phyloP scores from a whole-genome alignment of 73 alveolate species.

The Tetrahymena malaccensis region DNA sequence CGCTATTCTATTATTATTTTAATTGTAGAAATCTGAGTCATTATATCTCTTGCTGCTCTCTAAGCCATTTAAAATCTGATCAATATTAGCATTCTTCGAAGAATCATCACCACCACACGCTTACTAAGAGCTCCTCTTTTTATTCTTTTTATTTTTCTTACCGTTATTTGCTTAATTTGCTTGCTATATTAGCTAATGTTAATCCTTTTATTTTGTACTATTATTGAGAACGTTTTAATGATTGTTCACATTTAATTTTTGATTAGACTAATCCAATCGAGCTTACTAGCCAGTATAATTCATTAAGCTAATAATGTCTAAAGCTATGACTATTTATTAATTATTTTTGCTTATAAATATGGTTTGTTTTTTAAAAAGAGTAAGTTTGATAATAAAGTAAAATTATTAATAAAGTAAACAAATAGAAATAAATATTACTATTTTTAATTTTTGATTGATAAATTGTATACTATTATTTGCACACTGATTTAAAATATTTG shows the following conservation, averaged over 20 bases:
- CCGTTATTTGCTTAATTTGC: not conserved
- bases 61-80: not conserved
- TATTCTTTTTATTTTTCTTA: not conserved
- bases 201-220: not conserved
- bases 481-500: not conserved
- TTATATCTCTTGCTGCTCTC: not conserved
- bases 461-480: not conserved
- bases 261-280: not conserved
- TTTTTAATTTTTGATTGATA: not conserved
- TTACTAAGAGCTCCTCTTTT: not conserved
- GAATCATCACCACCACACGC: not conserved
- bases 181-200: not conserved
- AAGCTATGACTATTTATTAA: not conserved
- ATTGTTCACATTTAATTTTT: not conserved
- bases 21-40: not conserved
- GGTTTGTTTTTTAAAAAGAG: too few relatives aligned
- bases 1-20: not conserved
- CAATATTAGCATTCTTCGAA: not conserved
- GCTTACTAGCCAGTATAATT: not conserved
- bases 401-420: not conserved
- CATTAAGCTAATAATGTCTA: not conserved
- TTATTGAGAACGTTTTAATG: too few relatives aligned
- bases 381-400: not conserved
- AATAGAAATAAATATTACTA: not conserved
- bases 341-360: too few relatives aligned